phyloP scores from a whole-genome alignment of 2,329 filamentous ascomycete genomes.

The Diaporthe sp. region DNA sequence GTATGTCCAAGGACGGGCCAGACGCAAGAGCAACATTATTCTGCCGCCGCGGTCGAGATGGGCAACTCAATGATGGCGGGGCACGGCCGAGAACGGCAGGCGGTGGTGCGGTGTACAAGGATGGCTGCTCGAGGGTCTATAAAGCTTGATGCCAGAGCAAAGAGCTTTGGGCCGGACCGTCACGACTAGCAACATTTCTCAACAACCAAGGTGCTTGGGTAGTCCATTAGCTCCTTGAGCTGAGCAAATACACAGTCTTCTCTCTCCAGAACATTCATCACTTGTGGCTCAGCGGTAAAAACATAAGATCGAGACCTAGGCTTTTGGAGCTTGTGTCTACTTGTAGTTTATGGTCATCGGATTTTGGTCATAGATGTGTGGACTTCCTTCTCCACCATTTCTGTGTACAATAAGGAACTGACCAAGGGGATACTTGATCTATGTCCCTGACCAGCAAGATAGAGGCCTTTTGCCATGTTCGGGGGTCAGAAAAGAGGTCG shows the following conservation, averaged over 20 bases:
- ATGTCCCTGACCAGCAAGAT: neutral
- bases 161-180: neutral
- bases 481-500: neutral
- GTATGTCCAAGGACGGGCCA: neutral
- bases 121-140: slow-evolving; percentile 4
- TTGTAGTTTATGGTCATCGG: neutral
- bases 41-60: neutral
- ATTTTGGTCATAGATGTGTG: slow-evolving; percentile 8
- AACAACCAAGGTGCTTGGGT: neutral
- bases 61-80: neutral
- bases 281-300: neutral
- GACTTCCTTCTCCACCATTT: slow-evolving; percentile 2
- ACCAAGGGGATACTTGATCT: neutral
- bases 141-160: neutral
- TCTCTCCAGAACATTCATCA: too few species aligned
- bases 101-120: slow-evolving; percentile 1
- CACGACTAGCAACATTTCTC: neutral
- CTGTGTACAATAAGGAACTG: slow-evolving; percentile 1
- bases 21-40: slow-evolving; percentile 3
- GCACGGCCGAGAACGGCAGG: slow-evolving; percentile 21
- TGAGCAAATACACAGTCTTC: neutral
- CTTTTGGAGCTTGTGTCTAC: slow-evolving; percentile 11
- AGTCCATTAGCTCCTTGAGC: neutral
- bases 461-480: neutral
- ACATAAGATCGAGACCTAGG: neutral